A percentile compares a stretch with the other conserved stretches of the same genome.
These are phyloP conservation scores for Akanthomyces lecanii DNA, from an alignment of 2,329 filamentous ascomycete genomes.

Conservation along the genomic window DNA sequence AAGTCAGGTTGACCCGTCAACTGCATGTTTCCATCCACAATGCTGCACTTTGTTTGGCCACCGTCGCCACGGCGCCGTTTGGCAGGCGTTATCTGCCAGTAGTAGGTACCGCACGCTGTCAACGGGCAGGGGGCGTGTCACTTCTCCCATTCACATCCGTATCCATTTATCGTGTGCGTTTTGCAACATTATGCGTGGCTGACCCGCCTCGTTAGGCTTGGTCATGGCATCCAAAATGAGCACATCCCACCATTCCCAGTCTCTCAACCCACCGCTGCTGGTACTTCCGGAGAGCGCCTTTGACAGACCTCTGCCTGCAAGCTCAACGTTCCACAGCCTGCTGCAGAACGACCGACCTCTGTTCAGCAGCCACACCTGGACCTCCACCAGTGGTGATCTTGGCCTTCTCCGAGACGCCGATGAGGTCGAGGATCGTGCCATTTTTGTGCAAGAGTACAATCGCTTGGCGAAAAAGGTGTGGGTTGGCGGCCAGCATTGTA, in stretches of 20 bases:
- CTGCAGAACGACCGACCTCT: conserved; percentile 9
- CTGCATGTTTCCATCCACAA: conserved; percentile 9
- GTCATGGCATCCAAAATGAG: conserved; percentile 14
- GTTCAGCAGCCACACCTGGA: conserved; percentile 52
- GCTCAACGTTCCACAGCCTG: conserved; percentile 10
- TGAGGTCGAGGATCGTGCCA: conserved; percentile 43
- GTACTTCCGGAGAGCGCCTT: conserved; percentile 7
- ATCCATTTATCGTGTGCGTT: not conserved
- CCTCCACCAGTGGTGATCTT: conserved; percentile 49
- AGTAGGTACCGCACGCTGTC: not conserved
- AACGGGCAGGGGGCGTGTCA: not conserved
- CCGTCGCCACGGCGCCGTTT: conserved; percentile 8
- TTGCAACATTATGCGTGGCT: conserved; percentile 2
- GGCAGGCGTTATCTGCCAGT: conserved; percentile 11
- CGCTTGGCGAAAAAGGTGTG: conserved; percentile 53
- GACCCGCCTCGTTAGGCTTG: conserved; percentile 10
- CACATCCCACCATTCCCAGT: not conserved
- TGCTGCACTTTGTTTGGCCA: not conserved
- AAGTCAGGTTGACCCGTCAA: conserved; percentile 12
- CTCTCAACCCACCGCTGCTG: conserved; percentile 8
- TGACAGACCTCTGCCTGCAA: not conserved
- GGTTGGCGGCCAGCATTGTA: not conserved
- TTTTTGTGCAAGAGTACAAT: conserved; percentile 57
- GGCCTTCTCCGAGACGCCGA: conserved; percentile 46
- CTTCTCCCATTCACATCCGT: conserved; percentile 7